These are phyloP conservation scores for Rhizopogon roseolus DNA, from an alignment of 768 basidiomycete genomes.

Conservation along the genomic window DNA sequence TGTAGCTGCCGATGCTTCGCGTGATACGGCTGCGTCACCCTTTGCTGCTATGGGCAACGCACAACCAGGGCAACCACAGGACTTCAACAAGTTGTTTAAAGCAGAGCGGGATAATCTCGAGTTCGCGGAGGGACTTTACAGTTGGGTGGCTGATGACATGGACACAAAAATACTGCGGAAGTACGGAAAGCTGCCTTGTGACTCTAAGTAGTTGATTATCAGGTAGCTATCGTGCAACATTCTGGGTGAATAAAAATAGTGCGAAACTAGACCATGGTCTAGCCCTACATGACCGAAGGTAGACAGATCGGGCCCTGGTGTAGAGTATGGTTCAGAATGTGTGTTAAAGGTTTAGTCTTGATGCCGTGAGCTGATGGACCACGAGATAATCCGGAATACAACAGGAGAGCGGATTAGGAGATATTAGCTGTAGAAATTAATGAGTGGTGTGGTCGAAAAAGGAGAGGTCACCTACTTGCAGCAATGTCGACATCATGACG, in stretches of 20 bases:
- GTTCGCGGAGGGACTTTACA: conserved; percentile 81
- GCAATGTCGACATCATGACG: conserved; percentile 1
- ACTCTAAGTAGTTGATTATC: conserved; percentile 15
- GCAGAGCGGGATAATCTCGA: conserved; percentile 91
- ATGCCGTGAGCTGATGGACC: neutral
- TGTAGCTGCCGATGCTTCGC: conserved; percentile 73
- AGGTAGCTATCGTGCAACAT: conserved; percentile 5
- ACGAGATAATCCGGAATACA: neutral
- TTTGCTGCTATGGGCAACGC: conserved; percentile 51
- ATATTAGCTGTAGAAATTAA: conserved; percentile 18
- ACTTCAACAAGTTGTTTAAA: conserved; percentile 86
- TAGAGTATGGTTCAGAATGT: conserved; percentile 6
- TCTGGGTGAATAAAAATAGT: conserved; percentile 12
- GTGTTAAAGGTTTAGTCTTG: conserved; percentile 5
- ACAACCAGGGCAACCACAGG: conserved; percentile 61
- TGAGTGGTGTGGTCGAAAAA: neutral
- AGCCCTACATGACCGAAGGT: conserved; percentile 21
- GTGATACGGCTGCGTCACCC: conserved; percentile 67
- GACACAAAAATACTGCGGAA: conserved; percentile 74
- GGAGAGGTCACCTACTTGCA: neutral
- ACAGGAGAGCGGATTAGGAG: conserved; percentile 19
- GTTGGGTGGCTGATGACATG: conserved; percentile 78
- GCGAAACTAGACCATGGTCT: conserved; percentile 12
- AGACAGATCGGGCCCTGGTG: conserved; percentile 17
- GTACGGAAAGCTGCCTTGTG: conserved; percentile 57